These are phyloP conservation scores for Fistulinella staudtii DNA, from an alignment of 1,284 basidiomycete species.

Conservation along the genomic window DNA sequence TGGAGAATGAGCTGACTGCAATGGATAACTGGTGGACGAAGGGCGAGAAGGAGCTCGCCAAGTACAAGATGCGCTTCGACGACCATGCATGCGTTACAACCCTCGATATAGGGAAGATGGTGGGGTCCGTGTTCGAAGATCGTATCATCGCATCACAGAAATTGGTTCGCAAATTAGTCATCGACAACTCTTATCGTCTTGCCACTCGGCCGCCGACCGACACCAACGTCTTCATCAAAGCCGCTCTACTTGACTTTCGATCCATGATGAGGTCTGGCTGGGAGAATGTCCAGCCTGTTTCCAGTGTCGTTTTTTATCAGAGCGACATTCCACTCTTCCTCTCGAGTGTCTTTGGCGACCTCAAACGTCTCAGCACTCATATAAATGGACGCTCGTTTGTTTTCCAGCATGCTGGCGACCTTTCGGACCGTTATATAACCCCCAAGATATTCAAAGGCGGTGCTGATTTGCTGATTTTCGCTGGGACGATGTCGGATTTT, in stretches of 20 bases:
- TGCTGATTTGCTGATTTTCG: slow-evolving; percentile 26
- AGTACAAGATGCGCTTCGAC: slow-evolving; percentile 28
- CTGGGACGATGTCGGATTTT: slow-evolving; percentile 10
- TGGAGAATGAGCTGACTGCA: slow-evolving; percentile 28
- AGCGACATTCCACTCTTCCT: slow-evolving; percentile 17
- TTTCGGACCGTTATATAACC: slow-evolving; percentile 12
- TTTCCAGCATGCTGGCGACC: slow-evolving; percentile 20
- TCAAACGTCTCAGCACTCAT: slow-evolving; percentile 18
- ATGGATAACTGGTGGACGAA: slow-evolving; percentile 35
- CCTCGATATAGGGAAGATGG: slow-evolving; percentile 19
- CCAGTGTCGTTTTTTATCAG: slow-evolving; percentile 22
- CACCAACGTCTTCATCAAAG: slow-evolving; percentile 22
- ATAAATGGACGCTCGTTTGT: slow-evolving; percentile 26
- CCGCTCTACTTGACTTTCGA: slow-evolving; percentile 24
- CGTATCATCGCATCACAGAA: slow-evolving; percentile 19
- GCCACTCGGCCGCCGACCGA: slow-evolving; percentile 15
- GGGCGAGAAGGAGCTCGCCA: slow-evolving; percentile 25
- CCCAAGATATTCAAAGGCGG: slow-evolving; percentile 19
- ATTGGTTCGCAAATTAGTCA: slow-evolving; percentile 19
- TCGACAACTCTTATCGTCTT: slow-evolving; percentile 16
- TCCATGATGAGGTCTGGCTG: slow-evolving; percentile 25
- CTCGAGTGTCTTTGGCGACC: slow-evolving; percentile 18
- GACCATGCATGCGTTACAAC: slow-evolving; percentile 34
- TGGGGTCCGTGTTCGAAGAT: slow-evolving; percentile 16
- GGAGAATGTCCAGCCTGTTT: slow-evolving; percentile 20